phyloP scores from a whole-genome alignment of 208 protist species.

The Leishmania aethiopica region DNA sequence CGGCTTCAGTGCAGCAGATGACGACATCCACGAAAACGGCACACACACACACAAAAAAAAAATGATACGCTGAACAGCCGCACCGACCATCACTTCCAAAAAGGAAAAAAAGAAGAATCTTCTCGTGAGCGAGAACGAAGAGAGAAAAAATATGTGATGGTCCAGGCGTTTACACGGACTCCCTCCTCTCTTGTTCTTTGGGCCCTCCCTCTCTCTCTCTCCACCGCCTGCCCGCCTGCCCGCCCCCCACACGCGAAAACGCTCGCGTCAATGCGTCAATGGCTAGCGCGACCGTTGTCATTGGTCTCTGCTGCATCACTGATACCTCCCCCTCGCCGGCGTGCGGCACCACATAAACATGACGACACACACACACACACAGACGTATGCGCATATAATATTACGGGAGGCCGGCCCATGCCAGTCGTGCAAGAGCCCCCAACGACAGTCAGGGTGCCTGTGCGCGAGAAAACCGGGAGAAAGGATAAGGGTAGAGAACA shows the following conservation, averaged over 20 bases:
- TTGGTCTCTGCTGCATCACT: background rate
- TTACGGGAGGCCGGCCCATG: background rate
- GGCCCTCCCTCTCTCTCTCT: background rate
- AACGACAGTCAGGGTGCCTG: background rate
- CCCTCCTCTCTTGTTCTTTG: background rate
- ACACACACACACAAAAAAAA: background rate
- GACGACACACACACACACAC: background rate
- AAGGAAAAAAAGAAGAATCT: background rate
- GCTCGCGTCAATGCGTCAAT: background rate
- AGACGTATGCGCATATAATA: background rate
- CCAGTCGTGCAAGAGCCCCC: background rate
- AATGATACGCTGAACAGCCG: background rate
- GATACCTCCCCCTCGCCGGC: background rate
- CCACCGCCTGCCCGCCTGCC: no score
- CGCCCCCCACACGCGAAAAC: background rate
- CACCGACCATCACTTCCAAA: no score
- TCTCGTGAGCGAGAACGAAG: background rate
- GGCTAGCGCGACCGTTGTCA: background rate
- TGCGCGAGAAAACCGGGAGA: background rate
- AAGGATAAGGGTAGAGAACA: background rate
- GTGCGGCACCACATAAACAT: background rate
- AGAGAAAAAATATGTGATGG: background rate
- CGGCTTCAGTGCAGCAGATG: background rate
- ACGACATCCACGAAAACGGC: background rate
- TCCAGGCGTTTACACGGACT: background rate